Conservation (phyloP, 495 filamentous ascomycete species). For the Elaphomyces granulatus region DNA sequence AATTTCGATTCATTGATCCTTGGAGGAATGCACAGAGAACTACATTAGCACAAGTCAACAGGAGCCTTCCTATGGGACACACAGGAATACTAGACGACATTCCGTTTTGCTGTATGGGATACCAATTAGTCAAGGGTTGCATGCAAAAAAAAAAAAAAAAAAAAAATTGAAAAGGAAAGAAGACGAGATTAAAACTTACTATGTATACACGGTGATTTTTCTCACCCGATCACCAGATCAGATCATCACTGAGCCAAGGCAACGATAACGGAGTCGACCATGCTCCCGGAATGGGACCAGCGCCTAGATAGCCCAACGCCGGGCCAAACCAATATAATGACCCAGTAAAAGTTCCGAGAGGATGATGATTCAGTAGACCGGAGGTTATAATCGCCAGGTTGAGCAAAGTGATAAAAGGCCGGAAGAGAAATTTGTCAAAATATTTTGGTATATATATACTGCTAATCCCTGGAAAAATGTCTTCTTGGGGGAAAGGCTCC, state of each 20-base stretch:
- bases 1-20: slow-evolving; percentile 35
- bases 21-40: slow-evolving; percentile 35
- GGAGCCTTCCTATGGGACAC: slow-evolving; percentile 1
- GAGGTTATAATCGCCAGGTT: background rate
- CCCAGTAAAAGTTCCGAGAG: slow-evolving; percentile 16
- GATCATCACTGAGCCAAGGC: slow-evolving; percentile 39
- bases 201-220: slow-evolving; percentile 37
- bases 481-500: background rate
- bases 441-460: background rate
- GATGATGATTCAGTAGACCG: background rate
- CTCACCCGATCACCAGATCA: slow-evolving; percentile 29
- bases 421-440: background rate
- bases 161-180: too few relatives aligned
- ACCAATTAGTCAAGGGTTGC: too few relatives aligned
- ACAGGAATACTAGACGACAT: too few relatives aligned
- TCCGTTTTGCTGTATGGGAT: too few relatives aligned
- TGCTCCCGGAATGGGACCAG: slow-evolving; percentile 32
- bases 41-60: slow-evolving; percentile 32
- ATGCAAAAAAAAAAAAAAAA: too few relatives aligned
- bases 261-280: slow-evolving; percentile 33
- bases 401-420: background rate
- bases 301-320: slow-evolving; percentile 27
- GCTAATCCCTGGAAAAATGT: background rate
- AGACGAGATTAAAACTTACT: slow-evolving; percentile 7
- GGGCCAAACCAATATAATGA: slow-evolving; percentile 27